Evolutionary conservation across 805 yeast species (phyloP), one percentile per base, ranked within the genome.

Genomic region (Ogataea paraovalis): DNA sequence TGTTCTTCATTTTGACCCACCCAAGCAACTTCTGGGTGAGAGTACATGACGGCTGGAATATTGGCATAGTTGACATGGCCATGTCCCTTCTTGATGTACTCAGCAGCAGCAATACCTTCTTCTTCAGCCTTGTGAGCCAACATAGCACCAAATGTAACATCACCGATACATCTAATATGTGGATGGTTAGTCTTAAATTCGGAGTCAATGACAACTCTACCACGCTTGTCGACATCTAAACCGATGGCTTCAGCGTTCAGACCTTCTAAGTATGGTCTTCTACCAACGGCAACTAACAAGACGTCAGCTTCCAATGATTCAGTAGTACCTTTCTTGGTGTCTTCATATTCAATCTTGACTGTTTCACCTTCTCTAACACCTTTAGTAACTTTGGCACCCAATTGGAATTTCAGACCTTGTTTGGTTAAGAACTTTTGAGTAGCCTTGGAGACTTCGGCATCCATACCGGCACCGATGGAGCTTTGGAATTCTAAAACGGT

Each of bases 41-140:
- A 85, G 79, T 94, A 94, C 99, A 94, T 94, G 58, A 94, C 99
- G 32, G 97, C 82, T 57, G 99, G 99, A 60, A 94, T 94, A 75
- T 87, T 95, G 61, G 84, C 96, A 74, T 94, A 94, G 83, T 94
- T 94, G 59, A 94, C 98, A 69, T 94, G 99, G 51, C 99, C 99
- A 67, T 86, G 87, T 57, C 98, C 99, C 58, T 72, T 72, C 77
- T 89, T 89, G 69, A 94, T 81, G 76, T 82, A 87, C 75, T 94
- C 99, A 56, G 79, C 98, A 57, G 96, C 98, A 49, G 99, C 99
- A 59, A 94, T 85, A 73, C 97, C 99, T 78, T 94, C 99, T 71
- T 94, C 99, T 78, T 94, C 99, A 54, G 99, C 99, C 79, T 94
- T 94, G 80, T 94, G 99, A 56, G 99, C 99, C 73, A 94, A 81